These are phyloP conservation scores for Takashimella koratensis DNA, from an alignment of 1,284 basidiomycete genomes.

Conservation along the genomic window DNA sequence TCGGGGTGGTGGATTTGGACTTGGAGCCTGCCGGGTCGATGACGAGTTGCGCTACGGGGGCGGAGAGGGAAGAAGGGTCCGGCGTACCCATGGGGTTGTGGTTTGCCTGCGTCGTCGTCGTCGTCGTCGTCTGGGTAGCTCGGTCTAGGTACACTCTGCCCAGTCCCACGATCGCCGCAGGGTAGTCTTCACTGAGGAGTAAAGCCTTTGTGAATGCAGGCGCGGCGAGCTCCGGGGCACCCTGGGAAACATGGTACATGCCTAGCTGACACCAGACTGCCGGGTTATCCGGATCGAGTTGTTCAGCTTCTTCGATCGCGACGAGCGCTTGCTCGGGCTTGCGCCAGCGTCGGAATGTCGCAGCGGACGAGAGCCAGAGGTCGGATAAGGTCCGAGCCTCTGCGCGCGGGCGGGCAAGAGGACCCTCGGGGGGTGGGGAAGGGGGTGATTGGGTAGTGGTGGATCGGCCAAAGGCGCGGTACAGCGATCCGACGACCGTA, in stretches of 20 bases:
- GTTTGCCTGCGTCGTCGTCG: constrained; percentile 12
- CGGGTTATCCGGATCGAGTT: constrained; percentile 76
- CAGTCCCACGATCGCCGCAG: background rate
- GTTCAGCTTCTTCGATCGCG: constrained; percentile 93
- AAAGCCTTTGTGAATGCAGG: constrained; percentile 75
- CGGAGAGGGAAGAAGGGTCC: constrained; percentile 42
- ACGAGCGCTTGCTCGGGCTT: constrained; percentile 85
- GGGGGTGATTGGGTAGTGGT: constrained; percentile 15
- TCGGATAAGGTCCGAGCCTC: constrained; percentile 74
- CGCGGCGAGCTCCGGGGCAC: constrained; percentile 53
- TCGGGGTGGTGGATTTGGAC: background rate
- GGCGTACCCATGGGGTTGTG: constrained; percentile 41
- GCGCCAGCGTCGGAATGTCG: constrained; percentile 83
- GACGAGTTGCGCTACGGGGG: background rate
- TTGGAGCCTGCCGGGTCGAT: background rate
- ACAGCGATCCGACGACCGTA: constrained; percentile 78
- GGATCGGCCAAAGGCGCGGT: constrained; percentile 28
- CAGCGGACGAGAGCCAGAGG: constrained; percentile 90
- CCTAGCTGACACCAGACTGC: constrained; percentile 94
- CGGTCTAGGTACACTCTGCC: background rate
- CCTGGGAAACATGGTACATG: constrained; percentile 58
- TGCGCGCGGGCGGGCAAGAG: constrained; percentile 52
- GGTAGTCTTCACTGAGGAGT: constrained; percentile 56
- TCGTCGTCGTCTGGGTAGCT: constrained; percentile 13
- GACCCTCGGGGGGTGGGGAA: constrained; percentile 18